Percentiles rank a stretch among this genome's conserved stretches.
Conservation (phyloP, 495 filamentous ascomycete genomes). For the Aspergillus asperescens region DNA sequence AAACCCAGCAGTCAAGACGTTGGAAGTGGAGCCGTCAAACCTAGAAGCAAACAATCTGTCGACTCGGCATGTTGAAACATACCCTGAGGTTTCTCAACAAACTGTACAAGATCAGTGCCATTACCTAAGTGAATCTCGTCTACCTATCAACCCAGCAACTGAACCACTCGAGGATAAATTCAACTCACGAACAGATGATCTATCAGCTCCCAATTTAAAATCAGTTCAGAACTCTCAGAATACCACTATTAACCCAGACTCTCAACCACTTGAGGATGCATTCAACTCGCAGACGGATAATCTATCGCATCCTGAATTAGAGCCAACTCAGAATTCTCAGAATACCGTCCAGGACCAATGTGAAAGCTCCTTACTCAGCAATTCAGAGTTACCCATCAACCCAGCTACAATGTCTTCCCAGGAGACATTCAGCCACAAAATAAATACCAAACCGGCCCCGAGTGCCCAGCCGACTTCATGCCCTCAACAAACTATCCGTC, state of each 20-base stretch:
- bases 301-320: neutral
- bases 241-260: neutral
- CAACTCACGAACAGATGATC: neutral
- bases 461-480: neutral
- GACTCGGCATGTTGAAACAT: neutral
- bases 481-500: neutral
- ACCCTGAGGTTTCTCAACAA: neutral
- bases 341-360: neutral
- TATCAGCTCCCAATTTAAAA: too few species aligned
- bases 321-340: neutral
- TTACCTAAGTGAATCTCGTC: neutral
- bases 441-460: neutral
- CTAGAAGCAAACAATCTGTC: neutral
- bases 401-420: neutral
- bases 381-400: neutral
- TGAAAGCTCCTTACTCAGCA: neutral
- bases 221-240: neutral
- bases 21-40: neutral
- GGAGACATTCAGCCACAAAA: neutral
- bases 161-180: neutral
- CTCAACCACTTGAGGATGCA: too few species aligned
- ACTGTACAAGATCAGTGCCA: neutral
- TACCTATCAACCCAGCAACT: neutral
- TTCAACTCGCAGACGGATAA: too few species aligned
- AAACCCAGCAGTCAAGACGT: constrained; percentile 27